Base-by-base conservation (phyloP, 306 rosid genomes). In the Castanea mollissima region DNA sequence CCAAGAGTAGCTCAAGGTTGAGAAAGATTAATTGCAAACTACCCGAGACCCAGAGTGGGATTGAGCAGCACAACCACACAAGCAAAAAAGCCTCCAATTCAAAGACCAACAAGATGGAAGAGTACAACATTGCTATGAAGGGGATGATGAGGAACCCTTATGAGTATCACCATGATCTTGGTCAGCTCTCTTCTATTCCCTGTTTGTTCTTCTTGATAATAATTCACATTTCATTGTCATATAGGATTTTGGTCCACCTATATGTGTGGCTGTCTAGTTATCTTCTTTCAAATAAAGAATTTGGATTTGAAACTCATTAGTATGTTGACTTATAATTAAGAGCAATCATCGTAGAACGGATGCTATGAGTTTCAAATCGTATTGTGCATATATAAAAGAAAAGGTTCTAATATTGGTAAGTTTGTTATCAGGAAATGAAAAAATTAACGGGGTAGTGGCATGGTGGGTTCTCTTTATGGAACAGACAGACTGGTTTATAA, bases 81-180 rank as follows among this genome's bases (percentile, higher is more conserved):
- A 79, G 75, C 83, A 74, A 59, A 59, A 83, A 56, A 41, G 68
- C 85, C 31, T 78, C 87, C 67, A 80, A 57, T 80, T 73, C 90
- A 62, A 86, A 60, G 60, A 86, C 90, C 86, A 85, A 71, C 86
- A 85, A 71, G 62, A 84, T 90, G 88, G 99, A 91, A 44, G 94
- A 90, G 1, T 95, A 95, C 91, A 95, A 92, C 83, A 80, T 67
- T 58, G 92, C 97, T 32, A 95, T 91, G 99, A 95, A 83, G 91
- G 86, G 70, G 79, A 95, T 92, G 99, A 95, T 89, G 99, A 92
- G 91, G 78, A 95, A 83, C 78, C 99, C 99, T 64, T 92, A 87
- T 52, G 99, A 95, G 84, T 95, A 95, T 86, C 97, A 95, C 38
- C 99, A 95, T 68, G 96, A 95, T 85, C 86, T 92, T 64, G 98